A percentile compares a stretch with the other conserved stretches of the same genome.
phyloP scores from a whole-genome alignment of 148 eudicot genomes.

The Camellia granthamiana region DNA sequence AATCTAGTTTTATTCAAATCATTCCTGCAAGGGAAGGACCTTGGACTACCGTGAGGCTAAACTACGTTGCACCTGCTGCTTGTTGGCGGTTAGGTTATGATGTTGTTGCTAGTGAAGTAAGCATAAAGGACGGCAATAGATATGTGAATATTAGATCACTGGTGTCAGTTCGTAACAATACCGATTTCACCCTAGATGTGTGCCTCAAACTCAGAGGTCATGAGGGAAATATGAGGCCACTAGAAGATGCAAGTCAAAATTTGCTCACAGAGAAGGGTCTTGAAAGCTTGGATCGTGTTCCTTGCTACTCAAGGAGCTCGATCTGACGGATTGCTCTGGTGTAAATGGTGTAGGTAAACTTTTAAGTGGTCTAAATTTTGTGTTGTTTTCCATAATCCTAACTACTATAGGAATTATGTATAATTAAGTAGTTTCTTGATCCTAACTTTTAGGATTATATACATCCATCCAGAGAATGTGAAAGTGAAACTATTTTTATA shows the following conservation, averaged over 20 bases:
- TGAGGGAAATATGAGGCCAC: constrained; percentile 27
- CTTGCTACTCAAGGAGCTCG: too few species aligned
- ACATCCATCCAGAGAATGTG: too few species aligned
- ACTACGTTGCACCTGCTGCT: constrained; percentile 92
- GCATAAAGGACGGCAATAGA: constrained; percentile 74
- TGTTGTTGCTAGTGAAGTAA: constrained; percentile 95
- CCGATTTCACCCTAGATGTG: constrained; percentile 72
- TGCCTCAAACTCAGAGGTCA: constrained; percentile 55
- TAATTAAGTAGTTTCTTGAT: too few species aligned
- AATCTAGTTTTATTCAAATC: constrained; percentile 71
- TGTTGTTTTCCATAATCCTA: too few species aligned
- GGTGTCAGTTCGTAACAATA: constrained; percentile 74
- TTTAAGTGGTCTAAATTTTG: too few species aligned
- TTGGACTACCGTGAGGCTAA: constrained; percentile 85
- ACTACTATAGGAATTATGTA: too few species aligned
- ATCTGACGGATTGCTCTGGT: too few species aligned
- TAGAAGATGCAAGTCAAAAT: constrained; percentile 20
- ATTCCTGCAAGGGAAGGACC: constrained; percentile 89
- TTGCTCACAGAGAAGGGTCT: too few species aligned
- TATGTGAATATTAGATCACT: constrained; percentile 86
- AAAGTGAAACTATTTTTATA: too few species aligned
- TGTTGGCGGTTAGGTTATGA: constrained; percentile 89
- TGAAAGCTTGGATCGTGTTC: too few species aligned
- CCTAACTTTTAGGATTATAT: too few species aligned
- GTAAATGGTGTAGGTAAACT: too few species aligned